Percentiles rank a stretch among this genome's conserved stretches.
phyloP scores from a whole-genome alignment of 164 flowering plant species.

The Euptelea pleiosperma region DNA sequence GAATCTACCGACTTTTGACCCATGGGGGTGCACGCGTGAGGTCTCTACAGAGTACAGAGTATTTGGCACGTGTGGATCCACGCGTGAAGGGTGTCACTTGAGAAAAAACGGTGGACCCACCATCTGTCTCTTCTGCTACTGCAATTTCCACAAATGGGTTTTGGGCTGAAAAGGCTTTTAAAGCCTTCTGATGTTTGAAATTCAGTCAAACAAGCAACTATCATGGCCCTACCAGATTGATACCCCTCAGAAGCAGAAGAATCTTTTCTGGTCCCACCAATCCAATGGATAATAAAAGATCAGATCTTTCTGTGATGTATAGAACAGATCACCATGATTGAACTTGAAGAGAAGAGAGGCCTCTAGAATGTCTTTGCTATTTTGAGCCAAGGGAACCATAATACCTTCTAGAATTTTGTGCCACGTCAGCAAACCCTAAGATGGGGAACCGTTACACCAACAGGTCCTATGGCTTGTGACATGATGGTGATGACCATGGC shows the following conservation, averaged over 20 bases:
- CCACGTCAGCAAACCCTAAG: background rate
- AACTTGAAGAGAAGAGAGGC: too few species aligned
- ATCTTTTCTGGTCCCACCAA: too few species aligned
- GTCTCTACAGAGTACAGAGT: background rate
- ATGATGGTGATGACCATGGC: conserved; percentile 1
- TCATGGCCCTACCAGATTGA: background rate
- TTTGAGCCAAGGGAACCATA: background rate
- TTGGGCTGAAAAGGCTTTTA: background rate
- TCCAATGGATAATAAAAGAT: too few species aligned
- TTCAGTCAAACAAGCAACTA: conserved; percentile 7
- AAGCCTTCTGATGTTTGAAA: conserved; percentile 1
- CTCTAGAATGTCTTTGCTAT: too few species aligned
- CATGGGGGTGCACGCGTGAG: too few species aligned
- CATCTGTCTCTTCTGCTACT: background rate
- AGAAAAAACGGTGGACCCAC: background rate
- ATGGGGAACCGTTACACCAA: background rate
- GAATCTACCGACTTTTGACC: too few species aligned
- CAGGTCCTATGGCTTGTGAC: background rate
- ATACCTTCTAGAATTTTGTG: background rate
- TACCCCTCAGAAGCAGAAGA: too few species aligned
- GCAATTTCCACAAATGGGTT: conserved; percentile 8
- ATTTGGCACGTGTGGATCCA: background rate
- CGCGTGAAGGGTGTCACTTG: background rate
- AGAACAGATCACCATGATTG: too few species aligned
- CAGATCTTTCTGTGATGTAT: too few species aligned